Evolutionary conservation across 2,329 filamentous ascomycete genomes (phyloP), one percentile per base, ranked within the genome.

Genomic region (Penicillium corylophilum): DNA sequence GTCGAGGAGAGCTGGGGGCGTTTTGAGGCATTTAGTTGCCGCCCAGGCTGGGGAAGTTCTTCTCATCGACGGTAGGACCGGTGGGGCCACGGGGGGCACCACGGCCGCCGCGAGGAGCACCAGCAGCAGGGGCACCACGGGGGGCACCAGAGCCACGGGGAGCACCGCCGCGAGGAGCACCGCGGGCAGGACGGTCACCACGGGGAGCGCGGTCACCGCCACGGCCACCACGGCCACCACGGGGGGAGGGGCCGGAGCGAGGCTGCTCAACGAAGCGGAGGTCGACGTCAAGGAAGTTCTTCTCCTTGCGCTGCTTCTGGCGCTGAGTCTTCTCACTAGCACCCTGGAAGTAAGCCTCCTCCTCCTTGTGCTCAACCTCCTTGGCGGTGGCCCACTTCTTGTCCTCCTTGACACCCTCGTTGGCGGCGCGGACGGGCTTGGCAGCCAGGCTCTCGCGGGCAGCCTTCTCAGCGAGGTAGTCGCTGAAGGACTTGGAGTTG

Each of bases 341-440:
- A 64, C 82, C 85, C 67, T 87, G 77, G 70, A 96, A 87, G 83
- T 89, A 96, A 61, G 72, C 70, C 65, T 88, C 85, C 66, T 90
- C 85, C 48, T 83, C 82, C 43, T 79, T 72, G 53, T 71, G 79
- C 66, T 72, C 67, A 65, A 84, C 65, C 58, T 80, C 76, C 81
- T 92, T 95, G 72, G 90, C 91, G 67, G 82, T 81, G 68, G 88
- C 89, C 89, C 92, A 96, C 83, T 96, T 94, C 84, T 94, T 93
- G 81, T 91, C 86, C 67, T 79, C 72, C 80, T 90, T 90, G 80
- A 80, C 83, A 69, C 92, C 92, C 81, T 96, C 92, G 81, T 97
- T 96, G 75, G 93, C 79, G 80, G 91, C 86, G 79, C 94, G 93
- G 70, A 90, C 82, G 68, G 89, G 83, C 67, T 86, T 82, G 64